A percentile compares a stretch with the other conserved stretches of the same genome.
phyloP scores from a whole-genome alignment of 202 grass and related monocot species.

The Carex arenaria region DNA sequence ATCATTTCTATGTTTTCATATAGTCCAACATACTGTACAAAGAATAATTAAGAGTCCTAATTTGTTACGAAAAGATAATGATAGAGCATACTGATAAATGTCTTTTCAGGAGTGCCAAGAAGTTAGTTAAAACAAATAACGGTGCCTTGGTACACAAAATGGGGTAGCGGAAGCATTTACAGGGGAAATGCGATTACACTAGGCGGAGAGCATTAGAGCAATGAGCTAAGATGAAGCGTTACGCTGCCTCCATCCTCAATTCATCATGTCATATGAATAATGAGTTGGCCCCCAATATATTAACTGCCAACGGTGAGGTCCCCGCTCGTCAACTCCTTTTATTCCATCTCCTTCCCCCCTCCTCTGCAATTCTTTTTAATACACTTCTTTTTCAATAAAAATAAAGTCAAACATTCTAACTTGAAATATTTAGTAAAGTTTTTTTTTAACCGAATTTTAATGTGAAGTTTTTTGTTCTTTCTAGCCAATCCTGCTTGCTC shows the following conservation, averaged over 20 bases:
- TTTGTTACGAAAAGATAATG: too few relatives aligned
- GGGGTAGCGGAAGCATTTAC: neutral
- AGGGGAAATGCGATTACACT: neutral
- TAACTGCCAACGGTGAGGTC: constrained; percentile 13
- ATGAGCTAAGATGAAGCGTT: neutral
- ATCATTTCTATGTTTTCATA: too few relatives aligned
- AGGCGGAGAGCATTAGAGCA: neutral
- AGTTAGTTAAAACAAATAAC: neutral
- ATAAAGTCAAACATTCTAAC: neutral
- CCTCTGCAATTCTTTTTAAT: neutral
- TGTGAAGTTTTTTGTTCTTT: too few relatives aligned
- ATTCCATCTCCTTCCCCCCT: neutral
- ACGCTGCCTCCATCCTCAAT: neutral
- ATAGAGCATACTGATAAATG: too few relatives aligned
- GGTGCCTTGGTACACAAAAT: neutral
- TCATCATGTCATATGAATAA: neutral
- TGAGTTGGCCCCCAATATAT: constrained; percentile 2
- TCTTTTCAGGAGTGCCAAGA: too few relatives aligned
- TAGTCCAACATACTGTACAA: too few relatives aligned
- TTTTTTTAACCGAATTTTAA: too few relatives aligned
- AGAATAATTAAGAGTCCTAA: too few relatives aligned
- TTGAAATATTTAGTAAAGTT: too few relatives aligned
- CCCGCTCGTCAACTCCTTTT: neutral
- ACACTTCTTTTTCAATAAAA: neutral
- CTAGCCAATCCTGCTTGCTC: too few relatives aligned